Evolutionary conservation across 2,329 filamentous ascomycete genomes (phyloP).

Genomic region (Zymoseptoria pseudotritici): DNA sequence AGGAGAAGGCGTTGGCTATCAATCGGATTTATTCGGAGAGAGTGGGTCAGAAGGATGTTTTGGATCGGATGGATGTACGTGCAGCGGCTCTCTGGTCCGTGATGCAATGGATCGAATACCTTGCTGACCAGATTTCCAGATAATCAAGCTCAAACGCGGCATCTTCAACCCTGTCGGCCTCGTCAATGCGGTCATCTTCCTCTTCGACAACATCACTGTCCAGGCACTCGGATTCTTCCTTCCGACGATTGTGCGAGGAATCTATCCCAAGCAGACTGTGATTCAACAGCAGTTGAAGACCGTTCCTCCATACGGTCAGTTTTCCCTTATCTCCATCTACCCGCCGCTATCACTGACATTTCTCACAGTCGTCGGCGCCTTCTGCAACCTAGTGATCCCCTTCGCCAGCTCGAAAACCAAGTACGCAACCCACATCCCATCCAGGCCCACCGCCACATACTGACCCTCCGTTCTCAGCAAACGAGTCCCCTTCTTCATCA

Average conservation of each 20-base stretch:
- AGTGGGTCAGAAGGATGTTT: slow-evolving; percentile 52
- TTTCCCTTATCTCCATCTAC: too few relatives aligned
- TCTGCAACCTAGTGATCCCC: slow-evolving; percentile 58
- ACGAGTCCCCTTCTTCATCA: slow-evolving; percentile 54
- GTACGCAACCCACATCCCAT: background rate
- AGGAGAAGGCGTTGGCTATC: slow-evolving; percentile 60
- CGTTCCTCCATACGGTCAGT: slow-evolving; percentile 54
- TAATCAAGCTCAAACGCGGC: slow-evolving; percentile 52
- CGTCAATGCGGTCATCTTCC: slow-evolving; percentile 50
- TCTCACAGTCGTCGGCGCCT: slow-evolving; percentile 49
- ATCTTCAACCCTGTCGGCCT: slow-evolving; percentile 59
- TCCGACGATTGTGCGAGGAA: slow-evolving; percentile 62
- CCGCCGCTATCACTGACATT: background rate
- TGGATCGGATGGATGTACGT: slow-evolving; percentile 25
- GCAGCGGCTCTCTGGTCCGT: too few relatives aligned
- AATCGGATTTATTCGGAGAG: slow-evolving; percentile 63
- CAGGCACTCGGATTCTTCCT: slow-evolving; percentile 64
- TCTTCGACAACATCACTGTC: slow-evolving; percentile 63
- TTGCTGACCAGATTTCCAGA: slow-evolving; percentile 42
- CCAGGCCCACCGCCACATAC: too few relatives aligned
- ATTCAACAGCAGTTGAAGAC: slow-evolving; percentile 62
- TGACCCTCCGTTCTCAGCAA: slow-evolving; percentile 13
- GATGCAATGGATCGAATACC: too few relatives aligned
- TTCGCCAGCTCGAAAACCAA: slow-evolving; percentile 56
- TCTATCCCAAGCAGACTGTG: slow-evolving; percentile 53